Evolutionary conservation across 176 grass and related monocot genomes (phyloP), one percentile per base, ranked within the genome.

Genomic region (Cocos nucifera): DNA sequence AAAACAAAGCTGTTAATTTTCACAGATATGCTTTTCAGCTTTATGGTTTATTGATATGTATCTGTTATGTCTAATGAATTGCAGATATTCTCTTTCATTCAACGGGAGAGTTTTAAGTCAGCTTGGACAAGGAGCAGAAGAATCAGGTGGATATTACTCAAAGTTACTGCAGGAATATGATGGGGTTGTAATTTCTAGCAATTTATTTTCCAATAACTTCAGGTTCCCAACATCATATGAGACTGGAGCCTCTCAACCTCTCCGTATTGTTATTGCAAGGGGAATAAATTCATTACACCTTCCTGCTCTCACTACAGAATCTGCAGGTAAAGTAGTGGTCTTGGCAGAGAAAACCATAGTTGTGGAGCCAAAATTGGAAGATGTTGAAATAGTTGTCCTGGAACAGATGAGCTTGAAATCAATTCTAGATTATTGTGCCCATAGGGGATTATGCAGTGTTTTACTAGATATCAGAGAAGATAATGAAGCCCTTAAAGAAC

Each of bases 141-240:
- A 72, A 68, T 21, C 44, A 56, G 94, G 79, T 22, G 93, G 84
- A 67, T 98, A 86, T 75, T 93, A 86, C 80, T 98, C 88, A 0
- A 65, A 78, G 39, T 73, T 92, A 75, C 7, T 80, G 66, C 83
- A 89, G 74, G 93, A 92, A 86, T 88, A 86, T 0, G 88, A 98
- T 19, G 88, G 84, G 1, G 56, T 98, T 53, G 71, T 98, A 61
- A 66, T 98, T 39, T 88, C 88, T 51, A 81, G 81, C 61, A 79
- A 92, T 17, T 15, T 39, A 26, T 76, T 83, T 25, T 66, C 70
- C 67, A 75, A 86, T 77, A 68, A 30, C 9, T 71, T 61, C 3
- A 29, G 48, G 19, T 77, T 92, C 15, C 84, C 79, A 30, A 17
- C 75, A 30, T 98, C 87, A 4, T n/a, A 18, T 3, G 87, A 98